Base-by-base conservation (phyloP, 495 filamentous ascomycete genomes). In the Hypoxylon perforatum region DNA sequence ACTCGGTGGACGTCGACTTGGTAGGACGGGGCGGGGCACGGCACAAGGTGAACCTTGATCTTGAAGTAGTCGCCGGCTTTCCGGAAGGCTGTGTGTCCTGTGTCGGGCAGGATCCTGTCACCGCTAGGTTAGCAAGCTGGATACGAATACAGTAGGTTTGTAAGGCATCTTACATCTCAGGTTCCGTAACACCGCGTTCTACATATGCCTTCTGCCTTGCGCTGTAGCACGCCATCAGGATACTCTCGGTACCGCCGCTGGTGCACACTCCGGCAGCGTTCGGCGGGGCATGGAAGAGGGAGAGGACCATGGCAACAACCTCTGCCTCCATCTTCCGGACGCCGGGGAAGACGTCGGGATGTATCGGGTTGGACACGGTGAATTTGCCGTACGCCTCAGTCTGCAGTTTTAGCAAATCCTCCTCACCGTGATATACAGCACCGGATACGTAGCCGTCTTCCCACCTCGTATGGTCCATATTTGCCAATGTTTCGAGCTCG, bases 241-340 rank as follows among this genome's bases (percentile, higher is more conserved):
- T 99, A 51, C 91, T 94, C 77, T 99, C 95, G 1, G 95, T 97
- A 25, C 95, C 95, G 48, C 95, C 95, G 57, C 90, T 91, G 15
- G 95, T 98, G 51, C 90, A 94, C 3, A 96, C 93, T 57, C 95
- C 95, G 25, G 90, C 94, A 17, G 88, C 93, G 52, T 86, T 89
- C 1, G 84, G 74, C 28, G 96, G 94, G n/a, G 90, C 92, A 76
- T 97, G 92, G 82, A 97, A 99, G 77, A 99, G 80, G 30, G 86
- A 83, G 41, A 97, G 80, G 48, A 97, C 92, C 95, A 99, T 99
- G 57, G 93, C 89, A 39, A 99, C 95, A 72, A 98, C 84, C 81
- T 99, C 95, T 25, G 95, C 94, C 80, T 99, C 95, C 95, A 99
- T 99, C 82, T 99, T 99, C 69, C 95, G 83, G 25, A 99, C 93